These are phyloP conservation scores for Boletus calvinii DNA, from an alignment of 1,284 basidiomycete genomes.

Conservation along the genomic window DNA sequence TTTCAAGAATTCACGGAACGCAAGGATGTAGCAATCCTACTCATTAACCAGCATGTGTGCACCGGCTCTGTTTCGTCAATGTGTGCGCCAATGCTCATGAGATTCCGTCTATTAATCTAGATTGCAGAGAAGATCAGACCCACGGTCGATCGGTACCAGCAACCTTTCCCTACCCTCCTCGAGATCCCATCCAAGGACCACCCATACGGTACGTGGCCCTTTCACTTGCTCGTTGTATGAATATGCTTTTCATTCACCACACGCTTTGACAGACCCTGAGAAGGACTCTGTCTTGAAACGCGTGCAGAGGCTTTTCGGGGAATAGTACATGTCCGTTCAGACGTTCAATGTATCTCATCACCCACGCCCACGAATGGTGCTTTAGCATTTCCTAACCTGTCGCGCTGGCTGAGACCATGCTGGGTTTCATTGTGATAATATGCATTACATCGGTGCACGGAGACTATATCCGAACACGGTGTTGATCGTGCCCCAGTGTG, in stretches of 20 bases:
- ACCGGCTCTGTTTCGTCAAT: conserved; percentile 6
- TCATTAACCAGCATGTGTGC: conserved; percentile 95
- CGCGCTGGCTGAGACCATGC: conserved; percentile 12
- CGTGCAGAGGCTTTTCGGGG: conserved; percentile 95
- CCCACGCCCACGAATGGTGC: conserved; percentile 6
- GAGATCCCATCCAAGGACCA: conserved; percentile 98
- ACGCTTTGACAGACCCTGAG: conserved; percentile 71
- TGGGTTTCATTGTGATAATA: conserved; percentile 24
- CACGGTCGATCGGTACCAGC: conserved; percentile 91
- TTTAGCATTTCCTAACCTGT: conserved; percentile 8
- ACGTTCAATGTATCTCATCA: conserved; percentile 17
- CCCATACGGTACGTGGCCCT: conserved; percentile 69
- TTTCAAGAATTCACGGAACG: conserved; percentile 93
- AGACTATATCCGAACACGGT: conserved; percentile 16
- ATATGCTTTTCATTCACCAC: conserved; percentile 23
- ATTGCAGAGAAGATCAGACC: conserved; percentile 96
- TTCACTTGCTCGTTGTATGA: conserved; percentile 5
- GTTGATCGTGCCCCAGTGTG: conserved; percentile 7
- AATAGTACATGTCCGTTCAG: conserved; percentile 43
- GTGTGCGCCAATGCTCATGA: conserved; percentile 10
- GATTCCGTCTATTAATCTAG: conserved; percentile 42
- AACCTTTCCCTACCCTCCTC: conserved; percentile 94
- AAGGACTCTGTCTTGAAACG: conserved; percentile 98
- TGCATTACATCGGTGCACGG: conserved; percentile 24
- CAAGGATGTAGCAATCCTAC: conserved; percentile 90